phyloP scores from a whole-genome alignment of 2,329 filamentous ascomycete species.

The Xylariales sp. region DNA sequence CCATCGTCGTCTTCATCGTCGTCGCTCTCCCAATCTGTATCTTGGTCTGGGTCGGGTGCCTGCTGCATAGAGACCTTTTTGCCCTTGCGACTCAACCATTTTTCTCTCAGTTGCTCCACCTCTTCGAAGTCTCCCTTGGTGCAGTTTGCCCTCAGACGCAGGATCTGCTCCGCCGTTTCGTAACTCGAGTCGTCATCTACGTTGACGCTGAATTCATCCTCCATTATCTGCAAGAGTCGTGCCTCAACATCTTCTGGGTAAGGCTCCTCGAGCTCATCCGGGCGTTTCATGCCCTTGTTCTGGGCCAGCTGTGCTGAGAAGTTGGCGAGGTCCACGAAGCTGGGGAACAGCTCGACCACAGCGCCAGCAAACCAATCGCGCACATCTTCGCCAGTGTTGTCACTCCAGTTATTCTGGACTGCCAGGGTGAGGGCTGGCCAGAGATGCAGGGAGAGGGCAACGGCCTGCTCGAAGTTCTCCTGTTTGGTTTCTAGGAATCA shows the following conservation, averaged over 20 bases:
- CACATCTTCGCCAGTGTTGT: slow-evolving; percentile 77
- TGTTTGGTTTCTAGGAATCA: slow-evolving; percentile 50
- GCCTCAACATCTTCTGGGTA: slow-evolving; percentile 79
- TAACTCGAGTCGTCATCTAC: slow-evolving; percentile 85
- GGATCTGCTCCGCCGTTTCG: slow-evolving; percentile 68
- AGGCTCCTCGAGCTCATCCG: slow-evolving; percentile 40
- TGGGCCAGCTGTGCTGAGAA: slow-evolving; percentile 22
- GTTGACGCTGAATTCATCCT: slow-evolving; percentile 91
- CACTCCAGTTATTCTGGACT: slow-evolving; percentile 84
- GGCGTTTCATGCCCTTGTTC: slow-evolving; percentile 12
- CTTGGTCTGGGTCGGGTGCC: slow-evolving; percentile 22
- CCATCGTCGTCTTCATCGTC: slow-evolving; percentile 59
- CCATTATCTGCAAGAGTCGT: slow-evolving; percentile 83
- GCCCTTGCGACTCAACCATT: slow-evolving; percentile 59
- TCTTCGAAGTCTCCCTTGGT: slow-evolving; percentile 61
- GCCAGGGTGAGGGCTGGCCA: slow-evolving; percentile 88
- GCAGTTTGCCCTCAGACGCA: slow-evolving; percentile 62
- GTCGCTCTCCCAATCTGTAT: slow-evolving; percentile 42
- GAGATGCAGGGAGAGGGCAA: slow-evolving; percentile 78
- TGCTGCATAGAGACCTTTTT: slow-evolving; percentile 44
- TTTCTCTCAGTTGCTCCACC: slow-evolving; percentile 58
- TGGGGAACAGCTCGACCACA: slow-evolving; percentile 73
- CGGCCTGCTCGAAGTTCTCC: slow-evolving; percentile 75
- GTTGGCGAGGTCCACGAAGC: slow-evolving; percentile 47
- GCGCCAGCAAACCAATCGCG: slow-evolving; percentile 94